A percentile compares a stretch with the other conserved stretches of the same genome.
phyloP scores from a whole-genome alignment of 164 flowering plant species.

The Umbellularia californica region DNA sequence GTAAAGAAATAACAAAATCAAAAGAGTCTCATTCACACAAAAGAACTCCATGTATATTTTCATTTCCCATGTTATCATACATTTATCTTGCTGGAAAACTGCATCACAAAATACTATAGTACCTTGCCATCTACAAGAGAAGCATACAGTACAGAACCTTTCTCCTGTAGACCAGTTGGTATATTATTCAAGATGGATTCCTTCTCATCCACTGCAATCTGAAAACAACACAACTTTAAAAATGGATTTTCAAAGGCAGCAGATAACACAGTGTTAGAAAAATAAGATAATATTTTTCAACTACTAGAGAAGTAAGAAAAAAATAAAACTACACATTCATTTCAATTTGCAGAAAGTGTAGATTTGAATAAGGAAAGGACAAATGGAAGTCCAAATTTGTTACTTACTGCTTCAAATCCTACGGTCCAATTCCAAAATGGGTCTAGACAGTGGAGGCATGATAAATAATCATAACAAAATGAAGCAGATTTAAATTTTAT shows the following conservation, averaged over 20 bases:
- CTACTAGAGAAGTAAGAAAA: too few species aligned
- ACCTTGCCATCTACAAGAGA: conserved; percentile 84
- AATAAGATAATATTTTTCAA: too few species aligned
- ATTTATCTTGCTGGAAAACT: neutral
- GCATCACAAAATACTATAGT: conserved; percentile 5
- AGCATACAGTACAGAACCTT: conserved; percentile 53
- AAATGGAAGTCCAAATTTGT: too few species aligned
- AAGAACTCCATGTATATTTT: conserved; percentile 3
- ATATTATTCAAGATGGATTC: conserved; percentile 69
- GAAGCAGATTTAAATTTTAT: neutral
- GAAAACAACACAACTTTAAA: conserved; percentile 13
- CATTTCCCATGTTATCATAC: neutral
- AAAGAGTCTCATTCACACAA: neutral
- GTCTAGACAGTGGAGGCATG: neutral
- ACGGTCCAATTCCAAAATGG: too few species aligned
- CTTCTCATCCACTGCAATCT: conserved; percentile 85
- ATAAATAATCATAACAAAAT: neutral
- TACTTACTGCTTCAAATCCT: too few species aligned
- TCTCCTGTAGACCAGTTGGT: conserved; percentile 61
- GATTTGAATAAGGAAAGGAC: too few species aligned
- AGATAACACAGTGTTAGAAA: neutral
- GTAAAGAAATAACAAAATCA: neutral
- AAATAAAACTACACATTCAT: too few species aligned
- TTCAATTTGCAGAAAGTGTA: too few species aligned
- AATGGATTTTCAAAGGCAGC: neutral